Evolutionary conservation across 106 monocot species (phyloP).

Genomic region (Posidonia australis): DNA sequence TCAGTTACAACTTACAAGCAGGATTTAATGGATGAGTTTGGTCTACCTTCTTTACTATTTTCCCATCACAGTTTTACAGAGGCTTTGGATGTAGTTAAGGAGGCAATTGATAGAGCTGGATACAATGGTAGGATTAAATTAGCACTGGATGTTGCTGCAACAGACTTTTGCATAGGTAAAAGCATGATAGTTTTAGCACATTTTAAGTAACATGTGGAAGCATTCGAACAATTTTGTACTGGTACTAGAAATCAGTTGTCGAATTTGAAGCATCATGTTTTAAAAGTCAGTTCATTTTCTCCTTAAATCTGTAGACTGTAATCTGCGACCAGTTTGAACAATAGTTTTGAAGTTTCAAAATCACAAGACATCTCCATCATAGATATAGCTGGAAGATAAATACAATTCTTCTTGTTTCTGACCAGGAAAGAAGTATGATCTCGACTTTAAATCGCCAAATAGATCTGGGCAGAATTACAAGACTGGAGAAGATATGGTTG

Average conservation of each 20-base stretch:
- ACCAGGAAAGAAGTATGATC: conserved; percentile 84
- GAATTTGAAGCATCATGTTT: too few species aligned
- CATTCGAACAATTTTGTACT: too few species aligned
- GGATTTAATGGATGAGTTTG: neutral
- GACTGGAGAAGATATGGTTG: conserved; percentile 84
- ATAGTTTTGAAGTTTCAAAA: too few species aligned
- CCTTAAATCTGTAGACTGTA: too few species aligned
- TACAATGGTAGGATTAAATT: conserved; percentile 84
- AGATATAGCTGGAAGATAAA: neutral
- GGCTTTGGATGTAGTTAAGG: conserved; percentile 80
- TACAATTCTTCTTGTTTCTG: neutral
- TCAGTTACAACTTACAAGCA: neutral
- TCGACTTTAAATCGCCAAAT: conserved; percentile 67
- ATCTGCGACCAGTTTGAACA: too few species aligned
- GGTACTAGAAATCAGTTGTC: too few species aligned
- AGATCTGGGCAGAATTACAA: conserved; percentile 81
- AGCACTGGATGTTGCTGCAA: conserved; percentile 73
- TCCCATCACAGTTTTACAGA: conserved; percentile 46
- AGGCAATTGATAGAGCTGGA: conserved; percentile 85
- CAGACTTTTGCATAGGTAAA: conserved; percentile 79
- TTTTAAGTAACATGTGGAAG: neutral
- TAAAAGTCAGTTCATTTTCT: too few species aligned
- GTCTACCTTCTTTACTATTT: neutral
- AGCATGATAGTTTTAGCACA: neutral
- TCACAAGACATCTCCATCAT: too few species aligned